Percentiles rank a stretch among this genome's conserved stretches.
Conservation (phyloP, 23 red algal genomes). For the Gracilariopsis chorda region DNA sequence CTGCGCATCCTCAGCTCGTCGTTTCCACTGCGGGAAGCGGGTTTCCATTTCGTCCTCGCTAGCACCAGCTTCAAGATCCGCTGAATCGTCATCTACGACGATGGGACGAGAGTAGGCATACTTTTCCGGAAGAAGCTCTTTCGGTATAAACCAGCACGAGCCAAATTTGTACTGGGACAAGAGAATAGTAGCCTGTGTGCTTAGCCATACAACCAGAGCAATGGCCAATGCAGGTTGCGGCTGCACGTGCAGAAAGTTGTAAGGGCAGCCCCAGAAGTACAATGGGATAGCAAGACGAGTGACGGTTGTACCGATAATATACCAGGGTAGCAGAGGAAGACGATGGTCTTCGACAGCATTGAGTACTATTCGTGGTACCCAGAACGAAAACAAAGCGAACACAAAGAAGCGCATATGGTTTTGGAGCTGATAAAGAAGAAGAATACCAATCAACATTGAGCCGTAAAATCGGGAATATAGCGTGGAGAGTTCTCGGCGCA, state of each 20-base stretch:
- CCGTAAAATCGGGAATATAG: conserved; percentile 93
- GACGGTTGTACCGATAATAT: conserved; percentile 59
- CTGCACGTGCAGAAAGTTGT: conserved; percentile 84
- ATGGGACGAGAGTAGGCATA: conserved; percentile 87
- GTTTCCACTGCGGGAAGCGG: no score
- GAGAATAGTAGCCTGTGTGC: conserved; percentile 63
- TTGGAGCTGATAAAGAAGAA: conserved; percentile 84
- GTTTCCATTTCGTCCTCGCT: no score
- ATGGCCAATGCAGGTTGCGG: conserved; percentile 58
- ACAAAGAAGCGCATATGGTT: conserved; percentile 77
- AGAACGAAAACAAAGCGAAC: conserved; percentile 79
- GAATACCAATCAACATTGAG: conserved; percentile 75
- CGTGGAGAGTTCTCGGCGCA: conserved; percentile 88
- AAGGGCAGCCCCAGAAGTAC: conserved; percentile 78
- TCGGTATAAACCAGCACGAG: conserved; percentile 87
- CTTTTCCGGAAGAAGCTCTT: conserved; percentile 80
- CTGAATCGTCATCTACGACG: conserved; percentile 30
- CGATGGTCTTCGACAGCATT: conserved; percentile 71
- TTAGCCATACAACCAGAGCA: conserved; percentile 68
- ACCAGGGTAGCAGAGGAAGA: conserved; percentile 63
- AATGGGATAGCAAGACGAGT: conserved; percentile 76
- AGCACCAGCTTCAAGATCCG: conserved; percentile 47
- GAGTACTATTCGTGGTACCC: conserved; percentile 86
- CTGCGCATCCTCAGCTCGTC: no score
- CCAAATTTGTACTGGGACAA: conserved; percentile 79